Conservation (phyloP, 176 grass and related monocot genomes). For the Aegilops longissima region DNA sequence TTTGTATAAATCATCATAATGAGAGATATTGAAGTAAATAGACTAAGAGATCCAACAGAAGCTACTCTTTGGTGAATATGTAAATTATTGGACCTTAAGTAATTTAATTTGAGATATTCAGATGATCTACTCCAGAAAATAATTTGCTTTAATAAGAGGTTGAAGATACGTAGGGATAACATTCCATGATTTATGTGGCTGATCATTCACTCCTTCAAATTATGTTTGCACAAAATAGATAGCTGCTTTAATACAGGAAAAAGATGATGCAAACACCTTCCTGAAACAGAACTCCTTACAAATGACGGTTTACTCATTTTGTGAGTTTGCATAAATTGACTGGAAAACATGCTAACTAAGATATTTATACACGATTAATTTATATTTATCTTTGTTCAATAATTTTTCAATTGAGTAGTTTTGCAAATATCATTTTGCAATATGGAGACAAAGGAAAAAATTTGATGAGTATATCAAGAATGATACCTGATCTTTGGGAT, state of each 20-base stretch:
- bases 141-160: not conserved
- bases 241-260: not conserved
- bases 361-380: not conserved
- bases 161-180: not conserved
- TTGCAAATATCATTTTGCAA: not conserved
- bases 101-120: conserved; percentile 1
- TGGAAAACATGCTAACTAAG: not conserved
- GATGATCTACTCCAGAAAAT: not conserved
- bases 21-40: not conserved
- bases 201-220: not conserved
- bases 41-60: not conserved
- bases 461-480: conserved; percentile 15
- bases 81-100: not conserved
- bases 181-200: not conserved
- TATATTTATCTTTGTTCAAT: not conserved
- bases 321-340: not conserved
- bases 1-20: not conserved
- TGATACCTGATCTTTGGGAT: conserved; percentile 91
- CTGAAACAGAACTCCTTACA: not conserved
- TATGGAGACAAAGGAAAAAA: conserved; percentile 5
- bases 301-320: not conserved
- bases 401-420: not conserved
- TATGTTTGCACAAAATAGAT: conserved; percentile 9
- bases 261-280: conserved; percentile 1
- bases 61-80: not conserved